Evolutionary conservation across 768 basidiomycete genomes (phyloP).

Genomic region (Amylocystis lapponica): DNA sequence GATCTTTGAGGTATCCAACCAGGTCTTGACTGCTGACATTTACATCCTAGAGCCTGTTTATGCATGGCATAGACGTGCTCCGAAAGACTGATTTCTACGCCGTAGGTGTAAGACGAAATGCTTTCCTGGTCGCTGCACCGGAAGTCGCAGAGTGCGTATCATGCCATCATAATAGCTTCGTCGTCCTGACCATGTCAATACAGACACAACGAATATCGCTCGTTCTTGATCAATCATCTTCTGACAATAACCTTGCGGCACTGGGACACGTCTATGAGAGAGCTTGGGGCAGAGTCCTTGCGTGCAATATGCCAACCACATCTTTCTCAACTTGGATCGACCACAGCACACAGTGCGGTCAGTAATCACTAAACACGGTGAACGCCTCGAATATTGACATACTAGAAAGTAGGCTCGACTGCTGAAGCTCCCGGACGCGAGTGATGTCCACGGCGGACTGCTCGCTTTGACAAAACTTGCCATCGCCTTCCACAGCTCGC

Average conservation of each 20-base stretch:
- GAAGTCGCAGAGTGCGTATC: conserved; percentile 79
- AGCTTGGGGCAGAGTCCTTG: conserved; percentile 71
- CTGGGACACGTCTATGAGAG: conserved; percentile 83
- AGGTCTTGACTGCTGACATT: not conserved
- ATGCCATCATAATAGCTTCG: not conserved
- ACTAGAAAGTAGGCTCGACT: conserved; percentile 41
- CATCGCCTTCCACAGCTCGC: conserved; percentile 40
- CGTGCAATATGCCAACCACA: conserved; percentile 61
- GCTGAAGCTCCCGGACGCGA: conserved; percentile 56
- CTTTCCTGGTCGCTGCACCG: conserved; percentile 81
- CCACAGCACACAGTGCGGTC: conserved; percentile 48
- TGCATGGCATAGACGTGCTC: conserved; percentile 91
- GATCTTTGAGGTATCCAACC: not conserved
- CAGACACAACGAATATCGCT: conserved; percentile 77
- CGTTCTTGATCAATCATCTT: conserved; percentile 65
- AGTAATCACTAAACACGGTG: conserved; percentile 22
- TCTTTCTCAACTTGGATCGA: conserved; percentile 45
- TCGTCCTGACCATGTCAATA: too few species aligned
- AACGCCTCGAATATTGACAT: conserved; percentile 7
- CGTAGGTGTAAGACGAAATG: conserved; percentile 77
- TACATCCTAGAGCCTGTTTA: conserved; percentile 66
- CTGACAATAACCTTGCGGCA: conserved; percentile 72
- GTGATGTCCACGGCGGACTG: conserved; percentile 80
- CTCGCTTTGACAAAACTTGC: conserved; percentile 70
- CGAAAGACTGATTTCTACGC: conserved; percentile 93